Evolutionary conservation across 116 monocot species (phyloP).

Genomic region (Posidonia oceanica): DNA sequence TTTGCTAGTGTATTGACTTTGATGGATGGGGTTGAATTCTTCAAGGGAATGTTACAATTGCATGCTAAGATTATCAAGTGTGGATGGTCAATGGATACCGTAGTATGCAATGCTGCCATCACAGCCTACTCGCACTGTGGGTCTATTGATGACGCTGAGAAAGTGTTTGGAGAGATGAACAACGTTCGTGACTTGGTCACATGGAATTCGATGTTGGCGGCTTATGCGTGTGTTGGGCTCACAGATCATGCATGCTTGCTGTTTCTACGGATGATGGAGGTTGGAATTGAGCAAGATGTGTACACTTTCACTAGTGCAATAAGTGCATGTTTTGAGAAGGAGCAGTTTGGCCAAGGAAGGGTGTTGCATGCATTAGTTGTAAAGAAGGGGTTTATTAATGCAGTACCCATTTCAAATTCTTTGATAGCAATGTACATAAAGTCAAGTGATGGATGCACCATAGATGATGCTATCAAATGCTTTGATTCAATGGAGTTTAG

Average conservation of each 20-base stretch:
- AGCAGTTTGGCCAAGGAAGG: conserved; percentile 23
- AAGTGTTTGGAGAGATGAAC: conserved; percentile 41
- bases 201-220: conserved; percentile 73
- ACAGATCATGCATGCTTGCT: conserved; percentile 21
- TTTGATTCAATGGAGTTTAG: conserved; percentile 38
- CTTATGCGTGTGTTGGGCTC: conserved; percentile 32
- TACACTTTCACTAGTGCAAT: conserved; percentile 60
- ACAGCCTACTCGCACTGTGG: conserved; percentile 51
- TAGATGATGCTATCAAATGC: conserved; percentile 48
- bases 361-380: conserved; percentile 36
- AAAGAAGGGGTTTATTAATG: conserved; percentile 33
- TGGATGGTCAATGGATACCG: conserved; percentile 25
- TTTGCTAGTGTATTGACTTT: conserved; percentile 54
- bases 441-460: conserved; percentile 8
- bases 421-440: conserved; percentile 54
- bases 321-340: conserved; percentile 40
- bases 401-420: conserved; percentile 41
- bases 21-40: conserved; percentile 10
- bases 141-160: conserved; percentile 27
- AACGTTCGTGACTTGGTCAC: conserved; percentile 37
- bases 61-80: conserved; percentile 50
- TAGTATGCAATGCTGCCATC: conserved; percentile 54
- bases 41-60: conserved; percentile 24
- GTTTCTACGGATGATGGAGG: conserved; percentile 30
- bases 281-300: conserved; percentile 27